Evolutionary conservation across 331 rosid species (phyloP), one percentile per base, ranked within the genome.

Genomic region (Phaseolus coccineus): DNA sequence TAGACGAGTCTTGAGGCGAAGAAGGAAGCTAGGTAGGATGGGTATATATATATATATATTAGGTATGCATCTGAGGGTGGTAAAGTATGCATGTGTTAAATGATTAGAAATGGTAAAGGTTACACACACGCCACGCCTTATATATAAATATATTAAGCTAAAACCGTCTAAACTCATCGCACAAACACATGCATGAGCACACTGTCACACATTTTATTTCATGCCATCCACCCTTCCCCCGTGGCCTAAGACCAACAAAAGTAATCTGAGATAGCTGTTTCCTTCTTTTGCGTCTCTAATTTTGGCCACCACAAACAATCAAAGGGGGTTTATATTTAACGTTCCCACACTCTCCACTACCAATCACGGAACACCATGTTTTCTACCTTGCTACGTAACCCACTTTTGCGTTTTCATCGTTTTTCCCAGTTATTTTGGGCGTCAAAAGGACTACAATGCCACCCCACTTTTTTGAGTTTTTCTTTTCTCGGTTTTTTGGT

Each of bases 101-200:
- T 40, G 80, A 39, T 81, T 72, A 80, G 82, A 69, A 72, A 81
- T 30, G 58, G 86, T 71, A 83, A 71, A 75, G 58, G 62, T 89
- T 85, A 79, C 81, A 84, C 79, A 80, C 79, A 90, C 84, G 88
- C 83, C 73, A 84, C 71, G 86, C 82, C 69, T 86, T 84, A 80
- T 84, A 46, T 11, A 46, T 46, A 2, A 56, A 37, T 37, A 37
- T 37, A 37, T 37, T 37, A 78, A 84, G 87, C 84, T 16, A 80
- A 84, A 84, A 87, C 81, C 82, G 85, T 80, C 80, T 61, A 65
- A 84, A 83, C 62, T 22, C 82, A 58, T 66, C 4, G 71, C 51
- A 66, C 8, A 39, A 66, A 67, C 72, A 67, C 72, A 67, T 42
- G 35, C 72, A 67, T 11, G 53, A 67, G 71, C 35, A 35, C 31